Percentiles rank a stretch among this genome's conserved stretches.
Evolutionary conservation across 192 early-diverging fungal genomes (phyloP).

Genomic region (Umbelopsis sp.): DNA sequence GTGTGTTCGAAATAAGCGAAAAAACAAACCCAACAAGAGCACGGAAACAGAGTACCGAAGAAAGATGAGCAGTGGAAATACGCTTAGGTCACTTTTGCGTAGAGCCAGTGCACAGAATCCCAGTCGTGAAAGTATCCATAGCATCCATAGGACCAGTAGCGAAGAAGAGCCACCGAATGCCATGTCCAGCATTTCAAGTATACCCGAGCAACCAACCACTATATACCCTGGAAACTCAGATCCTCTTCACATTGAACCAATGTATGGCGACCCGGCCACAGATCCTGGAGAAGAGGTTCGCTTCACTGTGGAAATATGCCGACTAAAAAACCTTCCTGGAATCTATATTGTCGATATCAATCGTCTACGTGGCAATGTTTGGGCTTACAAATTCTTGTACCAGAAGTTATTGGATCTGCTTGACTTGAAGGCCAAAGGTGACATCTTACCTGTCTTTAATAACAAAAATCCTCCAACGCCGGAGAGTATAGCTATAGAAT

Average conservation of each 20-base stretch:
- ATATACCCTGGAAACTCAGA: conserved; percentile 5
- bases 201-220: conserved; percentile 13
- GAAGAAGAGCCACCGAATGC: conserved; percentile 18
- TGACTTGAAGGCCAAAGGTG: conserved; percentile 29
- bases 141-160: conserved; percentile 13
- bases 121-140: conserved; percentile 19
- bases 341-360: conserved; percentile 63
- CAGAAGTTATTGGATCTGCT: conserved; percentile 45
- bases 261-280: conserved; percentile 38
- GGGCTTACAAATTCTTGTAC: conserved; percentile 68
- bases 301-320: conserved; percentile 76
- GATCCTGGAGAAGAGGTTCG: conserved; percentile 69
- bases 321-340: conserved; percentile 75
- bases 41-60: conserved; percentile 23
- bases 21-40: conserved; percentile 12
- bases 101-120: conserved; percentile 23
- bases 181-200: conserved; percentile 9
- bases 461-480: background rate
- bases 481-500: background rate
- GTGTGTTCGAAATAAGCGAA: conserved; percentile 50
- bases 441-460: conserved; percentile 9
- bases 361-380: conserved; percentile 63
- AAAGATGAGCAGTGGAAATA: conserved; percentile 26
- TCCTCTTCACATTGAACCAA: conserved; percentile 24
- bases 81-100: conserved; percentile 25